Evolutionary conservation across 441 rosid species (phyloP), one percentile per base, ranked within the genome.

Genomic region (Erysimum cheiri): DNA sequence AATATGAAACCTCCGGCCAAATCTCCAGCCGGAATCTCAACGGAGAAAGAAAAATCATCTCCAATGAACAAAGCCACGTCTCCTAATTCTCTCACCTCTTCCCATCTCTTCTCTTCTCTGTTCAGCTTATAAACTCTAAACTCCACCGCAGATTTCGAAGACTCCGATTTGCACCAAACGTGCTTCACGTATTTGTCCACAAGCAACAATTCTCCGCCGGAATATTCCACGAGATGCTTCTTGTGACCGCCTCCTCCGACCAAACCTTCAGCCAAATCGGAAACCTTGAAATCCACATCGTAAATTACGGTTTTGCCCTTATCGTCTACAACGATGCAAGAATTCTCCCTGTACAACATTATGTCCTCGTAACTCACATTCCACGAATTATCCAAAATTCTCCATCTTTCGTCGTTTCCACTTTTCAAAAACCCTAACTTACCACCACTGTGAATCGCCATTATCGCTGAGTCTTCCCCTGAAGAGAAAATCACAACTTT

Each of bases 391-490:
- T 64, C 81, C 47, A 73, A 33, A 39, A 55, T 52, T 12, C 40
- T 78, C 81, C 78, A 78, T 58, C 29, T 63, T 40, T 64, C 60
- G 0, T 52, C 72, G 48, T 73, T 28, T 78, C 78, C 75, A 0
- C 33, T 46, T 19, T 52, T 64, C 60, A 78, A 24, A 28, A 73
- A 64, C 9, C 68, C 78, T 62, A 78, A 22, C 44, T 63, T 78
- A 8, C 78, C 78, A 5, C 71, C 75, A 26, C 75, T 73, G 62
- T 73, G 78, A 33, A 78, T 62, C 4, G 78, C 81, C 64, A 78
- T 58, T 40, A 78, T 11, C 15, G 81, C 74, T 0, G 69, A 68
- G 9, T 33, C 28, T 54, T 33, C 62, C 22, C 32, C 47, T 64
- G 76, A 53, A 44, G 75, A 64, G 1, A 62, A 35, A 39, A 64